A percentile compares a stretch with the other conserved stretches of the same genome.
phyloP scores from a whole-genome alignment of 345 rosid species.

The Aquilaria sinensis region DNA sequence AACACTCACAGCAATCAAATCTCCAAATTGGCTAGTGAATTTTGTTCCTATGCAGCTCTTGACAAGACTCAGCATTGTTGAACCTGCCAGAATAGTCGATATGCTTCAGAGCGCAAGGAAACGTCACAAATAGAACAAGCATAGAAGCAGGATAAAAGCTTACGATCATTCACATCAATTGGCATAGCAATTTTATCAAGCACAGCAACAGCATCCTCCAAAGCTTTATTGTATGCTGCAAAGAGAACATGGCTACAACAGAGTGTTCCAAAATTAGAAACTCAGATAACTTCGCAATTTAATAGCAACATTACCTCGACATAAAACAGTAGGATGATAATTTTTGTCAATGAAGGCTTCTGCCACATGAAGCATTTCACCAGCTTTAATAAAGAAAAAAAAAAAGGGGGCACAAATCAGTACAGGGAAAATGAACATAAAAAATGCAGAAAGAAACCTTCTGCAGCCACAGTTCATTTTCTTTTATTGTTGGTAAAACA shows the following conservation, averaged over 20 bases:
- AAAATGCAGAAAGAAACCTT: no score
- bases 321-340: constrained; percentile 93
- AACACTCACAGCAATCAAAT: constrained; percentile 83
- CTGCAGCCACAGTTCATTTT: no score
- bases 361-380: constrained; percentile 98
- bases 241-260: constrained; percentile 11
- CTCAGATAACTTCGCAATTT: not conserved
- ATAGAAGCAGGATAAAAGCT: constrained; percentile 20
- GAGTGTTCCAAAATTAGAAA: not conserved
- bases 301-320: constrained; percentile 51
- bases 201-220: constrained; percentile 88
- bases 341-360: constrained; percentile 85
- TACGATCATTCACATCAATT: constrained; percentile 78
- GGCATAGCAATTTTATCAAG: constrained; percentile 92
- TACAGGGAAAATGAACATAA: not conserved
- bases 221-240: constrained; percentile 88
- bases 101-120: not conserved
- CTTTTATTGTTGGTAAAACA: no score
- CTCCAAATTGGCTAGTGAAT: constrained; percentile 94
- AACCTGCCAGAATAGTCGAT: constrained; percentile 35
- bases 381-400: constrained; percentile 44
- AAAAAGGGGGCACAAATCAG: not conserved
- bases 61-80: constrained; percentile 61
- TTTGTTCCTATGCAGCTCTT: constrained; percentile 96
- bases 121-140: not conserved